phyloP scores from a whole-genome alignment of 2,329 filamentous ascomycete species.

The Hysterium pulicare region DNA sequence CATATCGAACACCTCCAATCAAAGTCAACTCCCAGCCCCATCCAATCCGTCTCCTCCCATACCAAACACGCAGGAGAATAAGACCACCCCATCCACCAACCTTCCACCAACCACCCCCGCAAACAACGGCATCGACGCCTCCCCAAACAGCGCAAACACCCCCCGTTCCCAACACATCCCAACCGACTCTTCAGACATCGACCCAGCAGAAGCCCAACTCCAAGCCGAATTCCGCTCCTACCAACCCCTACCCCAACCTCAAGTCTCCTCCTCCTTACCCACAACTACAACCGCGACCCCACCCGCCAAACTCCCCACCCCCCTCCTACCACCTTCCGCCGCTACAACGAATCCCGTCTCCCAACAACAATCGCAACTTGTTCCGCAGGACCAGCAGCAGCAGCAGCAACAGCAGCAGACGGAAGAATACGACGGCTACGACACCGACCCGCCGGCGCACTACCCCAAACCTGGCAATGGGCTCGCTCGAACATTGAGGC shows the following conservation, averaged over 20 bases:
- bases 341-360: constrained; percentile 10
- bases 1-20: constrained; percentile 16
- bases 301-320: constrained; percentile 2
- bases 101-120: constrained; percentile 5
- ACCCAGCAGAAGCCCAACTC: constrained; percentile 32
- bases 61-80: background rate
- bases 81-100: constrained; percentile 10
- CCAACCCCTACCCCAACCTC: background rate
- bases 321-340: constrained; percentile 12
- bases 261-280: background rate
- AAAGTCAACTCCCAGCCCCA: constrained; percentile 7
- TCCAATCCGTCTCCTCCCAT: constrained; percentile 1
- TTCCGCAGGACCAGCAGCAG: constrained; percentile 17
- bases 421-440: constrained; percentile 52
- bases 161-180: constrained; percentile 19
- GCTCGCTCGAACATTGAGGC: constrained; percentile 51
- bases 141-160: constrained; percentile 28
- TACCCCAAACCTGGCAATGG: constrained; percentile 64
- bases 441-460: constrained; percentile 51
- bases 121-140: constrained; percentile 6
- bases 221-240: constrained; percentile 24
- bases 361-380: too few relatives aligned
- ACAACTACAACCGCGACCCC: background rate
- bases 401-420: constrained; percentile 9
- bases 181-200: constrained; percentile 22